A percentile compares a stretch with the other conserved stretches of the same genome.
Conservation (phyloP, 345 rosid genomes). For the Moringa oleifera region DNA sequence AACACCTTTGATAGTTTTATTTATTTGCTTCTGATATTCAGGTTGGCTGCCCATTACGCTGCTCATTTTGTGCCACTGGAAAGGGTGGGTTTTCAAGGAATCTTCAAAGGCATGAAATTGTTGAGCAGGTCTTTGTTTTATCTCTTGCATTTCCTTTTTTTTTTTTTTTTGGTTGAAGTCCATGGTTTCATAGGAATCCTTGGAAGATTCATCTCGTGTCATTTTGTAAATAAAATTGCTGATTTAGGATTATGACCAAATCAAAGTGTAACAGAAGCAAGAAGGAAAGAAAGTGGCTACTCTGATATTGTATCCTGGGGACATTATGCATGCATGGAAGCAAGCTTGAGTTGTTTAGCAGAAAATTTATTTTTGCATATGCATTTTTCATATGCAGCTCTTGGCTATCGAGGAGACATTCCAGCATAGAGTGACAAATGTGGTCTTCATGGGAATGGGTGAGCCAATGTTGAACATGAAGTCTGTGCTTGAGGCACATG, state of each 20-base stretch:
- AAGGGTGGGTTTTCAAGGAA: slow-evolving; percentile 96
- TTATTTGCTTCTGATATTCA: slow-evolving; percentile 22
- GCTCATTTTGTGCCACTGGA: slow-evolving; percentile 99
- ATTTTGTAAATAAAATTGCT: background rate
- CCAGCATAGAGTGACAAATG: slow-evolving; percentile 90
- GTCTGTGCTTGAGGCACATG: slow-evolving; percentile 88
- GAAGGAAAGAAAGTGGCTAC: no score
- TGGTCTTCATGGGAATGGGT: slow-evolving; percentile 99
- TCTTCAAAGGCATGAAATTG: slow-evolving; percentile 79
- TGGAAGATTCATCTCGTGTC: no score
- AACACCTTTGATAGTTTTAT: no score
- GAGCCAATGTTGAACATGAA: slow-evolving; percentile 97
- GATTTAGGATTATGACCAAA: background rate
- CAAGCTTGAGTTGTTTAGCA: background rate
- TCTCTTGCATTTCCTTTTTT: slow-evolving; percentile 10
- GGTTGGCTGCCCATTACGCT: slow-evolving; percentile 95
- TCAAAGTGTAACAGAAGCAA: no score
- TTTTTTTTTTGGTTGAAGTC: no score
- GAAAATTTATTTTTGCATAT: slow-evolving; percentile 3
- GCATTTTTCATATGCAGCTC: slow-evolving; percentile 38
- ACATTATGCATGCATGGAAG: background rate
- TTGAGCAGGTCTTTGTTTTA: slow-evolving; percentile 63
- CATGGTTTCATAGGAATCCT: background rate
- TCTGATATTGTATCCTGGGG: background rate
- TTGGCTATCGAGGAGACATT: slow-evolving; percentile 86